Base-by-base conservation (phyloP, 768 basidiomycete genomes). In the Galerina sulciceps region DNA sequence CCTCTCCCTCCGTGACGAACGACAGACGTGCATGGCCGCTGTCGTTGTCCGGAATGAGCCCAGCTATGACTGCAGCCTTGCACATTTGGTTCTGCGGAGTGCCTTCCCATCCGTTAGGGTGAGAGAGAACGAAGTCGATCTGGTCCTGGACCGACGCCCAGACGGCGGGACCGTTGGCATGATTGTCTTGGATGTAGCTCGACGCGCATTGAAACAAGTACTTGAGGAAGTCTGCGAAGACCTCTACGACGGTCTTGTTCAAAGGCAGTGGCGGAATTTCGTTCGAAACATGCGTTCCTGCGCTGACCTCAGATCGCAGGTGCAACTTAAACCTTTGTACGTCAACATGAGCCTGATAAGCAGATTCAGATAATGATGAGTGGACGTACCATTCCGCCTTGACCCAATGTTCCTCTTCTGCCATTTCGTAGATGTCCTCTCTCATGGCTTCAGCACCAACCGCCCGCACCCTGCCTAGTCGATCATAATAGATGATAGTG, bases 1-100 rank as follows among this genome's bases (percentile, higher is more conserved):
- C 83, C 65, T 85, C 84, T 34, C 82, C 83, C 56, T 85, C 84
- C 1, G 79, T 78, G 11, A 84, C 78, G 23, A 83, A 80, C 20
- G 72, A 70, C n/a, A 84, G 65, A 13, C 76, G 75, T 40, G 67
- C 51, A 56, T 75, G 72, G 0, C 77, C 81, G 17, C 63, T 68
- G n/a, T 63, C 56, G 4, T 68, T 74, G 60, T 77, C 73, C 0
- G 74, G 73, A 3, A 82, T 65, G 1, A 82, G 67, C 9, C 74
- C 71, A 8, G 79, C 81, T 43, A 68, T 50, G 13, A 81, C 67
- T 0, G 79, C 79, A 13, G 82, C 81, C 14, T 68, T 70, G 44
- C 81, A 71, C 60, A 83, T 79, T 48, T 78, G 72, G 2, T 63
- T 59, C 61, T 83, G 81, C 49, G 81, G 77, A 0, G 69, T 67